These are phyloP conservation scores for Lactifluus subvellereus DNA, from an alignment of 768 basidiomycete species.

Conservation along the genomic window DNA sequence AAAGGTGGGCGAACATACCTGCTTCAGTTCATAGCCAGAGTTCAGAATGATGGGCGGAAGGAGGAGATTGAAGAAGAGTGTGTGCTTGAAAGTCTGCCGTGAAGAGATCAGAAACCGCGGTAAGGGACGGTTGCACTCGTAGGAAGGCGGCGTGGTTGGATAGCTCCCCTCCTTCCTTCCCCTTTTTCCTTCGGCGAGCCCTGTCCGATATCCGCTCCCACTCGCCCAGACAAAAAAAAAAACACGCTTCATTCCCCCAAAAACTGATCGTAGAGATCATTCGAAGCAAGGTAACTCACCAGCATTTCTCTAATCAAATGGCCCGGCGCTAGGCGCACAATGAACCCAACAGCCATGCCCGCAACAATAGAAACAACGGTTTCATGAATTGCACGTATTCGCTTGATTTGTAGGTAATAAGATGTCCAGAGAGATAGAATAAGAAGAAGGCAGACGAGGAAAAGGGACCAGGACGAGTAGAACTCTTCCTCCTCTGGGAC, in stretches of 20 bases:
- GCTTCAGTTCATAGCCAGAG: constrained; percentile 96
- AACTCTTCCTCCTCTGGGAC: constrained; percentile 72
- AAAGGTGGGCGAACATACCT: constrained; percentile 45
- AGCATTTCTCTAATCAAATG: constrained; percentile 97
- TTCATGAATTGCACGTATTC: constrained; percentile 93
- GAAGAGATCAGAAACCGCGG: not conserved
- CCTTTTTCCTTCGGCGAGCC: not conserved
- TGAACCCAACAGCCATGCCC: constrained; percentile 91
- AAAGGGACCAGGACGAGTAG: constrained; percentile 91
- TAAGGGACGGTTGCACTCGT: not conserved
- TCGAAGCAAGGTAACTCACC: constrained; percentile 46
- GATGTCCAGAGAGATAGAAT: constrained; percentile 93
- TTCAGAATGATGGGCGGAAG: constrained; percentile 97
- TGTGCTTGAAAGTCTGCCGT: constrained; percentile 86
- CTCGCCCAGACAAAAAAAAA: not conserved
- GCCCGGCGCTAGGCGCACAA: constrained; percentile 86
- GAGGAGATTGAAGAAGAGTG: constrained; percentile 96
- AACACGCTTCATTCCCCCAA: not conserved
- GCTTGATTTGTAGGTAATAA: constrained; percentile 96
- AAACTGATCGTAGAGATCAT: not conserved
- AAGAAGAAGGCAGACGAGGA: constrained; percentile 86
- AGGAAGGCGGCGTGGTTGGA: not conserved
- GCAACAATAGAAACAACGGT: constrained; percentile 93
- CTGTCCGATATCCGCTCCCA: not conserved
- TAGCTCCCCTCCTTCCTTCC: not conserved